Percentiles rank a stretch among this genome's conserved stretches.
These are phyloP conservation scores for Umbelopsis ramanniana DNA, from an alignment of 192 early-diverging fungal genomes.

Conservation along the genomic window DNA sequence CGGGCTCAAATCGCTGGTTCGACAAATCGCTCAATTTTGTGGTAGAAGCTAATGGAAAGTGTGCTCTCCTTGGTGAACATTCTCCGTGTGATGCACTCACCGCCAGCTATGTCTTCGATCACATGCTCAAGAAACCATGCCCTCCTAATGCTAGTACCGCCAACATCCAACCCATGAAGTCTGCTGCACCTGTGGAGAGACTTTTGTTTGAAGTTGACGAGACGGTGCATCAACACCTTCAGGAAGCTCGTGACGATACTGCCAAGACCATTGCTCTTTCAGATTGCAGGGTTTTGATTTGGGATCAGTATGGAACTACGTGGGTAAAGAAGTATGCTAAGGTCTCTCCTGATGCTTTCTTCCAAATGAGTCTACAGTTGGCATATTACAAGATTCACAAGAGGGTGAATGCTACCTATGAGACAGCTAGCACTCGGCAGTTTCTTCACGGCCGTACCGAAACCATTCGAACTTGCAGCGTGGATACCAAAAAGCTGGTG, in stretches of 20 bases:
- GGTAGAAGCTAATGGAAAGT: constrained; percentile 76
- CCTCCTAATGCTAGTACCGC: not conserved
- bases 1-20: constrained; percentile 94
- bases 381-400: constrained; percentile 79
- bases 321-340: constrained; percentile 79
- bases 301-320: constrained; percentile 69
- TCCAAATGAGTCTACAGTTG: constrained; percentile 87
- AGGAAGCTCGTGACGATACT: constrained; percentile 57
- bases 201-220: not conserved
- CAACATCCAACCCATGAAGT: not conserved
- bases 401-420: constrained; percentile 74
- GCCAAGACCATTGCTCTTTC: constrained; percentile 59
- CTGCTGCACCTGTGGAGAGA: not conserved
- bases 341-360: constrained; percentile 78
- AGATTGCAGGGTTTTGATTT: constrained; percentile 65
- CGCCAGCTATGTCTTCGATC: constrained; percentile 30
- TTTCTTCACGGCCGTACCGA: constrained; percentile 88
- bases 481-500: constrained; percentile 71
- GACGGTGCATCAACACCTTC: not conserved
- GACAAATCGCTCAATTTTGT: constrained; percentile 94
- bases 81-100: constrained; percentile 34
- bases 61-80: constrained; percentile 63
- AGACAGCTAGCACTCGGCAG: constrained; percentile 81
- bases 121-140: constrained; percentile 27
- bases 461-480: constrained; percentile 79